Evolutionary conservation across 2,329 filamentous ascomycete species (phyloP).

Genomic region (Dothiorella sarmentorum): DNA sequence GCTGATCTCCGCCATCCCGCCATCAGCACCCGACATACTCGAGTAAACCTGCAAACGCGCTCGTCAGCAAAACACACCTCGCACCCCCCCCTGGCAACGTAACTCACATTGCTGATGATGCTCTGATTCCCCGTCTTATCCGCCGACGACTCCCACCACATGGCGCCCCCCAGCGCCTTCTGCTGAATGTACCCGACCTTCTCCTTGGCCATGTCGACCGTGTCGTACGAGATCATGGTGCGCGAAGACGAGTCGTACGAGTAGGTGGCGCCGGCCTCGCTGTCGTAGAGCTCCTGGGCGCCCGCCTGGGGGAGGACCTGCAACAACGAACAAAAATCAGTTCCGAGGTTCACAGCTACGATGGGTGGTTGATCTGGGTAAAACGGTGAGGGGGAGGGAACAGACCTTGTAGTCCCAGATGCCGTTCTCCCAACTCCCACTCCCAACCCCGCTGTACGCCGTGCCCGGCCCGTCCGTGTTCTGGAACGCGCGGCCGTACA

Average conservation of each 20-base stretch:
- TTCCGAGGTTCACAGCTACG: no score
- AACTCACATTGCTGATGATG: conserved; percentile 51
- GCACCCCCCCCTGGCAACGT: neutral
- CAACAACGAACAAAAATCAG: neutral
- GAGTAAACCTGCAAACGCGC: conserved; percentile 31
- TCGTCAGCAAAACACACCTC: neutral
- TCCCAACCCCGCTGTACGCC: conserved; percentile 67
- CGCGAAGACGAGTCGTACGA: conserved; percentile 64
- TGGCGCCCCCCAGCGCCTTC: conserved; percentile 71
- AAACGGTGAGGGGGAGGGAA: neutral
- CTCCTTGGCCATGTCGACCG: conserved; percentile 58
- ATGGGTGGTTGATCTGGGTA: neutral
- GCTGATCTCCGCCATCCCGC: conserved; percentile 44
- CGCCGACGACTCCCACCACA: conserved; percentile 93
- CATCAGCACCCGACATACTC: conserved; percentile 38
- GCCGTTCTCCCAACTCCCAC: conserved; percentile 79
- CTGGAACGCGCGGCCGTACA: conserved; percentile 84
- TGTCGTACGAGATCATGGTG: conserved; percentile 75
- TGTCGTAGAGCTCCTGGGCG: conserved; percentile 62
- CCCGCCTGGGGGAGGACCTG: conserved; percentile 65
- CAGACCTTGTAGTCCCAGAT: conserved; percentile 76
- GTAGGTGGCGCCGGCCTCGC: conserved; percentile 66
- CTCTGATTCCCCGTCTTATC: conserved; percentile 66
- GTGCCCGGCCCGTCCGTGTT: conserved; percentile 71
- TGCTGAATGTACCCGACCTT: conserved; percentile 71